These are phyloP conservation scores for Cryptosporidium canis DNA, from an alignment of 169 alveolate species.

Conservation along the genomic window DNA sequence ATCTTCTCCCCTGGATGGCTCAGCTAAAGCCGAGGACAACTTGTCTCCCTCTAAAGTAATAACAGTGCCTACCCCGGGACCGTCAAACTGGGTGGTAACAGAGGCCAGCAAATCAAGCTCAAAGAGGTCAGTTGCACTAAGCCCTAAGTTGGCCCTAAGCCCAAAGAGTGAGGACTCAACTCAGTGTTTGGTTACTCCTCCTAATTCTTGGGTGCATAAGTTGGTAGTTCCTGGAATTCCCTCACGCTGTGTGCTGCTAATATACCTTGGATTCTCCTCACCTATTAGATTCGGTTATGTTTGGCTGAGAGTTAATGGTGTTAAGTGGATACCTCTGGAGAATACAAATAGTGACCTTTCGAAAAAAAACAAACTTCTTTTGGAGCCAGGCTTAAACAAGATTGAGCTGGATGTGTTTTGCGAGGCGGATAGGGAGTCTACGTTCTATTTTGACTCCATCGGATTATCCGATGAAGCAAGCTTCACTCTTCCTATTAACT, in stretches of 20 bases:
- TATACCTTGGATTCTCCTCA: slow-evolving; percentile 26
- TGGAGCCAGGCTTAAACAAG: slow-evolving; percentile 41
- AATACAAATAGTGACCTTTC: background rate
- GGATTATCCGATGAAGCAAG: slow-evolving; percentile 15
- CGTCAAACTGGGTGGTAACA: slow-evolving; percentile 64
- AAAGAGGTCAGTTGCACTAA: background rate
- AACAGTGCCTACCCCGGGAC: slow-evolving; percentile 70
- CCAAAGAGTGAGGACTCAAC: slow-evolving; percentile 3
- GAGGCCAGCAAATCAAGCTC: slow-evolving; percentile 41
- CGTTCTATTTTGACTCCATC: slow-evolving; percentile 21
- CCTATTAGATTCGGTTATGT: slow-evolving; percentile 2
- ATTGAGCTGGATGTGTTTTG: slow-evolving; percentile 26
- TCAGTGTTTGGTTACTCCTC: slow-evolving; percentile 38
- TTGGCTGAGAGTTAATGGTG: slow-evolving; percentile 42
- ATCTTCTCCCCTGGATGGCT: slow-evolving; percentile 8
- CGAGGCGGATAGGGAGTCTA: background rate
- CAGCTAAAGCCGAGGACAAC: slow-evolving; percentile 1
- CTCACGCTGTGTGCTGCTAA: background rate
- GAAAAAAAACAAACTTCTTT: slow-evolving; percentile 1
- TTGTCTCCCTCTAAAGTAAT: slow-evolving; percentile 49
- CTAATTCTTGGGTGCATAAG: slow-evolving; percentile 23
- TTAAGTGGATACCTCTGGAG: slow-evolving; percentile 53
- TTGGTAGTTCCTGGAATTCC: slow-evolving; percentile 21
- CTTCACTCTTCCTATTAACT: slow-evolving; percentile 36
- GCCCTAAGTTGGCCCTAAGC: slow-evolving; percentile 17